These are phyloP conservation scores for Turnera subulata DNA, from an alignment of 345 rosid species.

Conservation along the genomic window DNA sequence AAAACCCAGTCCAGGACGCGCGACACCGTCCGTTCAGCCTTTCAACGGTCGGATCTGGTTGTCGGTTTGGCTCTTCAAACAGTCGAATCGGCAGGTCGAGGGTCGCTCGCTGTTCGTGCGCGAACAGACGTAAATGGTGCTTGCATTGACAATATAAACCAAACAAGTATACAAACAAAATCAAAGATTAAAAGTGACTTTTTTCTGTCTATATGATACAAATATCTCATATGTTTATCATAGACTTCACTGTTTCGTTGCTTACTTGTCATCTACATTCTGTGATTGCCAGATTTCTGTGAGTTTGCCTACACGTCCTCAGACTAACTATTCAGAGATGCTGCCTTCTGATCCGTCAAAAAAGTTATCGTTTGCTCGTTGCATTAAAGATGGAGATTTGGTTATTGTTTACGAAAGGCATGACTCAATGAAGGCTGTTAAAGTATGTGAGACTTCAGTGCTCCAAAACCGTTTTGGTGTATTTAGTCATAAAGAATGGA, in stretches of 20 bases:
- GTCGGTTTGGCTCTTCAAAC: too few relatives aligned
- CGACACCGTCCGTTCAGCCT: too few relatives aligned
- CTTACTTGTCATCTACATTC: not conserved
- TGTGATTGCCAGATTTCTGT: not conserved
- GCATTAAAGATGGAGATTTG: conserved; percentile 65
- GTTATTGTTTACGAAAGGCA: conserved; percentile 81
- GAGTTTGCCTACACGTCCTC: not conserved
- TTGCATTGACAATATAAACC: too few relatives aligned
- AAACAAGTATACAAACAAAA: conserved; percentile 13
- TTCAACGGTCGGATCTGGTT: too few relatives aligned
- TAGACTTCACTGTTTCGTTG: not conserved
- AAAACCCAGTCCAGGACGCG: too few relatives aligned
- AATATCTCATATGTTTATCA: not conserved
- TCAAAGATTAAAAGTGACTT: not conserved
- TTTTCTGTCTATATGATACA: not conserved
- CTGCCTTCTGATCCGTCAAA: conserved; percentile 45
- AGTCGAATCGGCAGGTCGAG: too few relatives aligned
- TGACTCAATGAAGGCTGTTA: conserved; percentile 75
- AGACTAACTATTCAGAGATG: conserved; percentile 30
- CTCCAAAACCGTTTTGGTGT: conserved; percentile 89
- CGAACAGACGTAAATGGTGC: too few relatives aligned
- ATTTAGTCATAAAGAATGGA: conserved; percentile 87
- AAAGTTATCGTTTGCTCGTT: conserved; percentile 50
- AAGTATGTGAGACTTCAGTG: conserved; percentile 48
- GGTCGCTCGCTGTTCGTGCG: too few relatives aligned